These are phyloP conservation scores for Lactarius evosmus DNA, from an alignment of 768 basidiomycete genomes.

Conservation along the genomic window DNA sequence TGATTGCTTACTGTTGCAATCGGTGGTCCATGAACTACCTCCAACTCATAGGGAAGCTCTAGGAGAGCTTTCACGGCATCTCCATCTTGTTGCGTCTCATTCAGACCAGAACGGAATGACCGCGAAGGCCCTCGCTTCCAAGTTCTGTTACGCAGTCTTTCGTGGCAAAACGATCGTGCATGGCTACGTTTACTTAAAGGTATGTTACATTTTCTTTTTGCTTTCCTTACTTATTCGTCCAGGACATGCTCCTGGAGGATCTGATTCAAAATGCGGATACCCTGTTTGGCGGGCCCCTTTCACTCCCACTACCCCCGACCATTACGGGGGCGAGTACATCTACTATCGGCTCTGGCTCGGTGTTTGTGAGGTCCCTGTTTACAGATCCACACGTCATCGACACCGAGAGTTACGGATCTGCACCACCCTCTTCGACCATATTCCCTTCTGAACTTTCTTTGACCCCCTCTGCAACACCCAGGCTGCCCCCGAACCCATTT, in stretches of 20 bases:
- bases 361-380: slow-evolving; percentile 56
- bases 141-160: slow-evolving; percentile 85
- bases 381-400: slow-evolving; percentile 81
- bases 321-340: slow-evolving; percentile 63
- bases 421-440: slow-evolving; percentile 36
- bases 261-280: slow-evolving; percentile 66
- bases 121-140: slow-evolving; percentile 84
- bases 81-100: slow-evolving; percentile 63
- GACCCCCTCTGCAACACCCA: not conserved
- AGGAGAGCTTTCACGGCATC: slow-evolving; percentile 76
- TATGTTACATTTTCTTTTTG: slow-evolving; percentile 32
- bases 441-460: not conserved
- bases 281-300: slow-evolving; percentile 57
- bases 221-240: slow-evolving; percentile 2
- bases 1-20: slow-evolving; percentile 69
- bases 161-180: slow-evolving; percentile 88
- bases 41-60: slow-evolving; percentile 82
- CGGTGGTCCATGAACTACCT: slow-evolving; percentile 80
- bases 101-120: slow-evolving; percentile 90
- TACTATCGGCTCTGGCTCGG: slow-evolving; percentile 62
- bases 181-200: slow-evolving; percentile 75
- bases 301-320: slow-evolving; percentile 68
- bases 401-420: no score
- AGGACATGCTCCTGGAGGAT: slow-evolving; percentile 81
- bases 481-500: not conserved